Evolutionary conservation across 2,329 filamentous ascomycete genomes (phyloP), one percentile per base, ranked within the genome.

Genomic region (Fusarium protoensiforme): DNA sequence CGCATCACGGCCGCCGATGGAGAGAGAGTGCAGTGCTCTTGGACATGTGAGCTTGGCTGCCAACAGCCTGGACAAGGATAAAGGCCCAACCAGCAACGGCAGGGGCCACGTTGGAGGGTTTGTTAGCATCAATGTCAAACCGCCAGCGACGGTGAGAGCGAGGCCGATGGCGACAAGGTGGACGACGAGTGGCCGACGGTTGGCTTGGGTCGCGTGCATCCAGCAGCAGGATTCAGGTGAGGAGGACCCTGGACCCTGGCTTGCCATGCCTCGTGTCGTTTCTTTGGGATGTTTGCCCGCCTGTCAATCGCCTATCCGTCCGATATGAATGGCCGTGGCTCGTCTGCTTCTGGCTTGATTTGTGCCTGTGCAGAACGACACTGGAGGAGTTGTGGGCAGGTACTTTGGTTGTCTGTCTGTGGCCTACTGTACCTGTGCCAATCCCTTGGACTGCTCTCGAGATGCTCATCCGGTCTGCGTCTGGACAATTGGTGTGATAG

Each of bases 221-320:
- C 61, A 75, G 72, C 72, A 74, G 76, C 66, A 73, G 71, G 74
- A 76, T 78, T 78, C 76, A 78, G 76, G 76, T 78, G 76, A 76
- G 73, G 66, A 74, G 61, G 54, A 73, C 72, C 73, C 73, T 57
- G 64, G 73, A 74, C 71, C 73, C 73, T 68, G 64, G 72, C 57
- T 69, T 60, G 65, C 72, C 68, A 74, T 74, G 72, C 71, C 65
- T 74, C 59, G 62, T 66, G 59, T 74, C 72, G 60, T 72, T 72
- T 65, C 56, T 66, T 59, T 65, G 51, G 58, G 57, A 73, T 29
- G 53, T 66, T 73, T 72, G 68, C 46, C 48, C 36, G 33, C 65
- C 65, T 74, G 68, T 67, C 68, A 69, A 70, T 60, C 61, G 33
- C 43, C 65, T 59, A 38, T 62, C 63, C 20, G 62, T 58, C 60